These are phyloP conservation scores for Ascosphaera apis DNA, from an alignment of 2,329 filamentous ascomycete species.

Conservation along the genomic window DNA sequence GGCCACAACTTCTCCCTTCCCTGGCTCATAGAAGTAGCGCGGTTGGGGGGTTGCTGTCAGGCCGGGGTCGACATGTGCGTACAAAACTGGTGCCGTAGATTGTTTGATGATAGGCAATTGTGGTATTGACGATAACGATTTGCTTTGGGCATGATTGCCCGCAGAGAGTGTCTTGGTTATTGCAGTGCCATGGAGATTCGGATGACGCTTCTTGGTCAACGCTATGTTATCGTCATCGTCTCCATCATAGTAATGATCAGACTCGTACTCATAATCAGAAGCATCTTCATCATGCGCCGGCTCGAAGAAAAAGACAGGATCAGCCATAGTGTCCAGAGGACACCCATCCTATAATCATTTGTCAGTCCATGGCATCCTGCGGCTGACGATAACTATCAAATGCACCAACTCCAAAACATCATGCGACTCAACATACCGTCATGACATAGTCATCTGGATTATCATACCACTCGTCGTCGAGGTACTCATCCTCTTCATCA, in stretches of 20 bases:
- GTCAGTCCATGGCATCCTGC: not conserved
- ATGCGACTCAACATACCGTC: not conserved
- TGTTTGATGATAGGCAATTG: not conserved
- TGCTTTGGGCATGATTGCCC: not conserved
- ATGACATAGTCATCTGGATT: not conserved
- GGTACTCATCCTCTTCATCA: not conserved
- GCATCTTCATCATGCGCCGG: constrained; percentile 17
- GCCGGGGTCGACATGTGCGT: not conserved
- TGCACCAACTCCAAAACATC: not conserved
- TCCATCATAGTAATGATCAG: constrained; percentile 23
- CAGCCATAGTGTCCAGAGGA: constrained; percentile 18
- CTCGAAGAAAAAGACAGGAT: constrained; percentile 18
- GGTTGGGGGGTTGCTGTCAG: not conserved
- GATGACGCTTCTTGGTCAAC: not conserved
- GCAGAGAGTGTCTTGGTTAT: too few relatives aligned
- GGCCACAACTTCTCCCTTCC: constrained; percentile 19
- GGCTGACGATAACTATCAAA: too few relatives aligned
- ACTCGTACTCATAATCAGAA: constrained; percentile 23
- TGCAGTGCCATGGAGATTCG: not conserved
- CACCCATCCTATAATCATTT: constrained; percentile 17
- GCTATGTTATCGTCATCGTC: constrained; percentile 6
- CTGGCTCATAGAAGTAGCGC: constrained; percentile 14
- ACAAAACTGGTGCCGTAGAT: not conserved
- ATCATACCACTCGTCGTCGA: constrained; percentile 1
- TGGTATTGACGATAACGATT: not conserved